These are phyloP conservation scores for Terfezia claveryi DNA, from an alignment of 495 filamentous ascomycete genomes.

Conservation along the genomic window DNA sequence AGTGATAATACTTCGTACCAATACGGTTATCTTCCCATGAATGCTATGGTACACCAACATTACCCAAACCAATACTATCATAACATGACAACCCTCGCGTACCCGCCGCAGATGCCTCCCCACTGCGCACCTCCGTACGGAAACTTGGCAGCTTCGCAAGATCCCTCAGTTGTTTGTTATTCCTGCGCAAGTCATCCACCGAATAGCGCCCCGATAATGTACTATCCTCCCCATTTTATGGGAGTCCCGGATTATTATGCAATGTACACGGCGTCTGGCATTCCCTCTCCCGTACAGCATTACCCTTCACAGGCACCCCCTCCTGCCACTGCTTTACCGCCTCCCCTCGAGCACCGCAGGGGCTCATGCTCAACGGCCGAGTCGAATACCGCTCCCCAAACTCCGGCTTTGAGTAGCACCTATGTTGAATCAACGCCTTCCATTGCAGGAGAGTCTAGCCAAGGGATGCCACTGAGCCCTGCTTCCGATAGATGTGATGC, in stretches of 20 bases:
- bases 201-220: conserved; percentile 6
- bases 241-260: not conserved
- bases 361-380: conserved; percentile 18
- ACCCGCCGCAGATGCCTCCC: conserved; percentile 14
- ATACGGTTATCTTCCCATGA: not conserved
- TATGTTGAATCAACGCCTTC: conserved; percentile 8
- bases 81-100: not conserved
- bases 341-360: conserved; percentile 11
- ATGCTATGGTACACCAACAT: not conserved
- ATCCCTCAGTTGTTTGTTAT: conserved; percentile 2
- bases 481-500: conserved; percentile 31
- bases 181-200: not conserved
- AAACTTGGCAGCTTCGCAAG: conserved; percentile 8
- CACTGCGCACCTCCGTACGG: conserved; percentile 14
- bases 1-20: too few species aligned
- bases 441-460: conserved; percentile 10
- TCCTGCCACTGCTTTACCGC: conserved; percentile 5
- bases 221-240: conserved; percentile 3
- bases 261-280: too few species aligned
- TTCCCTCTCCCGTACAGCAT: too few species aligned
- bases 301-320: too few species aligned
- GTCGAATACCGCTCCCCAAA: conserved; percentile 10
- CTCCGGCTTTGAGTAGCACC: conserved; percentile 7
- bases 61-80: not conserved
- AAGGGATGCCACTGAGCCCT: not conserved